Percentiles rank a stretch among this genome's conserved stretches.
These are phyloP conservation scores for Brassica balearica DNA, from an alignment of 441 rosid genomes.

Conservation along the genomic window DNA sequence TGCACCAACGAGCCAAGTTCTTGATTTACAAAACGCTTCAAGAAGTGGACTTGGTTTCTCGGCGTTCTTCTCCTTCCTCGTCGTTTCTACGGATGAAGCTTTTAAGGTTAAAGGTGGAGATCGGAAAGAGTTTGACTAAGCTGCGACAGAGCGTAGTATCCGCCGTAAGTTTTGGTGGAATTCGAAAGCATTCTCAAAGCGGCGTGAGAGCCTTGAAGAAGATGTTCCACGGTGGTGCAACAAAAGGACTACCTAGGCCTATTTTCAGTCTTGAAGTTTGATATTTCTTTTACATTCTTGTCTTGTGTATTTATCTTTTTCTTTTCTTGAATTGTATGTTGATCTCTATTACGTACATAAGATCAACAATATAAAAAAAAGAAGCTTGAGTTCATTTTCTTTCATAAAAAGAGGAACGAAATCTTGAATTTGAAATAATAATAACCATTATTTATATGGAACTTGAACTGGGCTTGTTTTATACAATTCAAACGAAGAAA, in stretches of 20 bases:
- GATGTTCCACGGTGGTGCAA: slow-evolving; percentile 49
- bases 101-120: slow-evolving; percentile 60
- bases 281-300: slow-evolving; percentile 6
- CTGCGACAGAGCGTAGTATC: slow-evolving; percentile 51
- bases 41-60: slow-evolving; percentile 45
- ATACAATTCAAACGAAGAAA: background rate
- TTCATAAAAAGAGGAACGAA: background rate
- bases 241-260: slow-evolving; percentile 45
- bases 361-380: slow-evolving; percentile 13
- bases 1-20: slow-evolving; percentile 71
- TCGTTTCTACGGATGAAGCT: slow-evolving; percentile 60
- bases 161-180: slow-evolving; percentile 43
- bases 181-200: slow-evolving; percentile 36
- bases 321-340: slow-evolving; percentile 16
- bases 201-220: slow-evolving; percentile 50
- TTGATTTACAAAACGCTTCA: slow-evolving; percentile 73
- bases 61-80: slow-evolving; percentile 37
- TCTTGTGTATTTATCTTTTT: background rate
- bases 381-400: slow-evolving; percentile 19
- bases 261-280: slow-evolving; percentile 38
- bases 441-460: background rate
- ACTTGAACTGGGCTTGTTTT: background rate
- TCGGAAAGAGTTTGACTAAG: slow-evolving; percentile 66
- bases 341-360: slow-evolving; percentile 24
- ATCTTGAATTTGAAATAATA: slow-evolving; percentile 3